Percentiles rank a stretch among this genome's conserved stretches.
These are phyloP conservation scores for Akanthomyces lecanii DNA, from an alignment of 2,329 filamentous ascomycete species.

Conservation along the genomic window DNA sequence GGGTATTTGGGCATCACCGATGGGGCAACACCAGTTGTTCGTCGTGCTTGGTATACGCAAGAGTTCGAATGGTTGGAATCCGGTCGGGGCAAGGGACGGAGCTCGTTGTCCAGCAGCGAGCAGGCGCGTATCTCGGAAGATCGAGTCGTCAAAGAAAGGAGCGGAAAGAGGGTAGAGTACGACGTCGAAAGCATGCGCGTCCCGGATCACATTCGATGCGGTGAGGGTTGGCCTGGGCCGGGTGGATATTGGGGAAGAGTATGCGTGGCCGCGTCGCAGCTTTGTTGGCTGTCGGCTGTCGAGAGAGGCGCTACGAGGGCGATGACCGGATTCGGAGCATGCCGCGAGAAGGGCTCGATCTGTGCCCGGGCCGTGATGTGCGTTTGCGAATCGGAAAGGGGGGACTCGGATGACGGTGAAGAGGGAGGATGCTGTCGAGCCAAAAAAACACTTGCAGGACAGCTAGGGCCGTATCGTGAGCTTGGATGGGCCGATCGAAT, in stretches of 20 bases:
- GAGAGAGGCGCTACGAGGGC: not conserved
- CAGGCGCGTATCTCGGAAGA: not conserved
- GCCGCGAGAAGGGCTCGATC: not conserved
- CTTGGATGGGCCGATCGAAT: slow-evolving; percentile 2
- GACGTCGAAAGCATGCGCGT: not conserved
- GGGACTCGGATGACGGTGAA: not conserved
- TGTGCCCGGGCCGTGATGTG: not conserved
- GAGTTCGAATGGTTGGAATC: not conserved
- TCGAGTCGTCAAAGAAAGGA: not conserved
- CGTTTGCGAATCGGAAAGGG: not conserved
- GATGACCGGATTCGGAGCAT: not conserved
- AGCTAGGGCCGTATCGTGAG: slow-evolving; percentile 4
- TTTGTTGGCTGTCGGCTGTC: not conserved
- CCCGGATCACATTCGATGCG: slow-evolving; percentile 12
- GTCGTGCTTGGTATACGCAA: not conserved
- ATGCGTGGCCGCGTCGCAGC: not conserved
- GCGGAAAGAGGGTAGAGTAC: not conserved
- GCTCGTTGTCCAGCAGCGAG: slow-evolving; percentile 13
- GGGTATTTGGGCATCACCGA: slow-evolving; percentile 4
- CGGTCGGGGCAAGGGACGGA: not conserved
- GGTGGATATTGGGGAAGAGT: not conserved
- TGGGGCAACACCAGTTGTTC: not conserved
- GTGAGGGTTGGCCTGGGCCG: not conserved
- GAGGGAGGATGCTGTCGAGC: slow-evolving; percentile 3
- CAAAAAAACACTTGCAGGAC: not conserved